These are phyloP conservation scores for Sordariomycetes sp. DNA, from an alignment of 2,329 filamentous ascomycete species.

Conservation along the genomic window DNA sequence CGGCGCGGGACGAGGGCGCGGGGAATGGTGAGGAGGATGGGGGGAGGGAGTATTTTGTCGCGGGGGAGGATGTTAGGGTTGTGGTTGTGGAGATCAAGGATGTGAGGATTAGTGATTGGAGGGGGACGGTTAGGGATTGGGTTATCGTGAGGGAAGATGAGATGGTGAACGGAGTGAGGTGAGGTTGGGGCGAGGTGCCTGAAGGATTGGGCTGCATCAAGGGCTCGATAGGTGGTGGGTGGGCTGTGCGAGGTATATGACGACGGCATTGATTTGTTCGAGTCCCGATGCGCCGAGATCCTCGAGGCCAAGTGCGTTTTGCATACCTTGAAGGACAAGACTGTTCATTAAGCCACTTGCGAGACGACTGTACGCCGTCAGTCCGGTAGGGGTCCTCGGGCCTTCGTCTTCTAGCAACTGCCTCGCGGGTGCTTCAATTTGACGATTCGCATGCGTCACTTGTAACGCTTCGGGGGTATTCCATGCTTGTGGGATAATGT, in stretches of 20 bases:
- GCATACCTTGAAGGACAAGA: too few relatives aligned
- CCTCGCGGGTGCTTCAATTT: too few relatives aligned
- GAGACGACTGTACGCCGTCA: too few relatives aligned
- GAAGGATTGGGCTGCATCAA: not conserved
- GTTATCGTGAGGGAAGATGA: slow-evolving; percentile 25
- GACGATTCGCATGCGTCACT: too few relatives aligned
- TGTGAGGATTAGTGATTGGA: slow-evolving; percentile 87
- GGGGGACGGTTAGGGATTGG: slow-evolving; percentile 82
- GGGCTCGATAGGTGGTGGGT: not conserved
- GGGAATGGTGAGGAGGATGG: not conserved
- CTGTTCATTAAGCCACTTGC: too few relatives aligned
- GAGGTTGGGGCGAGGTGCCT: not conserved
- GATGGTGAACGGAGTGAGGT: slow-evolving; percentile 26
- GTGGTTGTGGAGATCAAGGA: slow-evolving; percentile 76
- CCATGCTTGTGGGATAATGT: too few relatives aligned
- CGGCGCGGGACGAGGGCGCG: slow-evolving; percentile 7
- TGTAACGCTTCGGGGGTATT: too few relatives aligned
- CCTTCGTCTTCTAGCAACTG: too few relatives aligned
- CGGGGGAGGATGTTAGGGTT: slow-evolving; percentile 69
- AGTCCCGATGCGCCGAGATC: too few relatives aligned
- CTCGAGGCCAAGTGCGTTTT: too few relatives aligned
- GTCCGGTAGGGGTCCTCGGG: too few relatives aligned
- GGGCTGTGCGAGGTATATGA: not conserved
- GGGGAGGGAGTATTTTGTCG: not conserved
- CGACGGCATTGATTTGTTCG: too few relatives aligned